phyloP scores from a whole-genome alignment of 495 filamentous ascomycete species.

The Pseudoneurospora amorphoporcata region DNA sequence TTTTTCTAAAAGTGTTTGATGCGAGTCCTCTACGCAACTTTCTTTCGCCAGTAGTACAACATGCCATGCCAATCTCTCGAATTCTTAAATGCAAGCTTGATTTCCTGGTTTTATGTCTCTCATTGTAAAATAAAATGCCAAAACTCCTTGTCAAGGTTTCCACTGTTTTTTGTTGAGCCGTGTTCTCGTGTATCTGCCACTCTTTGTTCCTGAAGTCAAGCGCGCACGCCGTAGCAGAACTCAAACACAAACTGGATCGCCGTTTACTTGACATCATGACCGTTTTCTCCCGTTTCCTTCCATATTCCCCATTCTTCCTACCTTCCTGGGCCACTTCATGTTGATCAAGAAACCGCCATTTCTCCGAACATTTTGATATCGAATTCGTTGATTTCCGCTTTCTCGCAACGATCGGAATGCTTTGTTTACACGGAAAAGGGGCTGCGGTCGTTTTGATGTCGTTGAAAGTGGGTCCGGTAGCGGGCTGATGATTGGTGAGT shows the following conservation, averaged over 20 bases:
- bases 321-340: not conserved
- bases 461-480: not conserved
- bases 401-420: not conserved
- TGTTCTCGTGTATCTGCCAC: not conserved
- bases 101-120: not conserved
- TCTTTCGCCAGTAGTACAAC: not conserved
- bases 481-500: not conserved
- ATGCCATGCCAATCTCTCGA: not conserved
- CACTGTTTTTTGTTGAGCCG: not conserved
- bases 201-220: not conserved
- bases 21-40: not conserved
- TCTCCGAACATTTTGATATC: not conserved
- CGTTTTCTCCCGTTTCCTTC: not conserved
- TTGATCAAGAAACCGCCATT: not conserved
- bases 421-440: not conserved
- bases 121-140: not conserved
- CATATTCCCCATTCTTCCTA: not conserved
- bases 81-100: not conserved
- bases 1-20: not conserved
- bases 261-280: not conserved
- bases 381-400: not conserved
- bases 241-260: not conserved
- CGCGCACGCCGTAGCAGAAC: not conserved
- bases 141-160: not conserved
- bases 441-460: not conserved